Conservation (phyloP, 352 stramenopile species). For the Phytophthora capsici region DNA sequence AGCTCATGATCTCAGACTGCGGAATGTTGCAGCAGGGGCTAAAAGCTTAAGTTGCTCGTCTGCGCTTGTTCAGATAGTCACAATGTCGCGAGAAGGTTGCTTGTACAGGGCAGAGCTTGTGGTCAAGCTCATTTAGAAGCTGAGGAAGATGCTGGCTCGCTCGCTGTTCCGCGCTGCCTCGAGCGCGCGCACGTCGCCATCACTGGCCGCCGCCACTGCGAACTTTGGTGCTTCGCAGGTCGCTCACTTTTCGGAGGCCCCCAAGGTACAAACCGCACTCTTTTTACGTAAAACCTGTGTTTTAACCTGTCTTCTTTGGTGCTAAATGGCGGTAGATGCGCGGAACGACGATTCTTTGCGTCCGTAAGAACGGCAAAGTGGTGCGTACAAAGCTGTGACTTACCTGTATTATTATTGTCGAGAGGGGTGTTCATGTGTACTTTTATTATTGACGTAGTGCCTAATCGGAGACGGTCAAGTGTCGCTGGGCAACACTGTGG, state of each 20-base stretch:
- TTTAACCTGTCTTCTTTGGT: not conserved
- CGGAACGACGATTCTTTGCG: constrained; percentile 98
- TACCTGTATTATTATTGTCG: not conserved
- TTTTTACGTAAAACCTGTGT: not conserved
- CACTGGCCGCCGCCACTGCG: constrained; percentile 15
- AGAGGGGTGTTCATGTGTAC: not conserved
- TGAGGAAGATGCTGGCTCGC: constrained; percentile 57
- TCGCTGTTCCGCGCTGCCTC: constrained; percentile 60
- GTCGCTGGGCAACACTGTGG: constrained; percentile 94
- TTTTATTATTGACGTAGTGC: constrained; percentile 43
- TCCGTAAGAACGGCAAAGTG: constrained; percentile 98
- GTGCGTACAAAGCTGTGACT: constrained; percentile 49
- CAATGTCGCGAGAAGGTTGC: no score
- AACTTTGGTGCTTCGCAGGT: constrained; percentile 27
- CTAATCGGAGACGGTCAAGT: constrained; percentile 99
- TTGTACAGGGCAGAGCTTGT: not conserved
- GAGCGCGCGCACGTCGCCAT: constrained; percentile 22
- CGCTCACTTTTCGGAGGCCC: constrained; percentile 60
- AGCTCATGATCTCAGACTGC: constrained; percentile 14
- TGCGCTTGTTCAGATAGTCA: no score
- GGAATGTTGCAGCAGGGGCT: no score
- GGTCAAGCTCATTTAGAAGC: constrained; percentile 4
- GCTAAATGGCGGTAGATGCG: constrained; percentile 70
- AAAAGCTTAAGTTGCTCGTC: no score
- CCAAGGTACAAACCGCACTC: constrained; percentile 40